phyloP scores from a whole-genome alignment of 495 filamentous ascomycete genomes.

The Aspergillus funiculosus region DNA sequence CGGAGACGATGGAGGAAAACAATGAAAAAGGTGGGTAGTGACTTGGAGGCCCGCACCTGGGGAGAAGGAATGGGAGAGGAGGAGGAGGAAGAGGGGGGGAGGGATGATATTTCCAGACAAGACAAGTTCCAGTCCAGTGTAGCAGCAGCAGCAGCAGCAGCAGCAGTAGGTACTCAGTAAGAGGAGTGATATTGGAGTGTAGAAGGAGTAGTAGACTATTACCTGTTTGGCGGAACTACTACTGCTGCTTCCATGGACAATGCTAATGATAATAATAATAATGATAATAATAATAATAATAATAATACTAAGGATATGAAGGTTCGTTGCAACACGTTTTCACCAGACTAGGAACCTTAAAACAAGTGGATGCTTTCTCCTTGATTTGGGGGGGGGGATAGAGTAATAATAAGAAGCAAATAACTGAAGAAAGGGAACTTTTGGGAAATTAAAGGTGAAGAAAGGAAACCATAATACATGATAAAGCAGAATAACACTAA shows the following conservation, averaged over 20 bases:
- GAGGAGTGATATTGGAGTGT: not conserved
- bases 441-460: conserved; percentile 1
- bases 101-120: too few species aligned
- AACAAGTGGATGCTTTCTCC: conserved; percentile 5
- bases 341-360: conserved; percentile 9
- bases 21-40: conserved; percentile 8
- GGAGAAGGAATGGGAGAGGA: too few species aligned
- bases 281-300: conserved; percentile 5
- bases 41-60: conserved; percentile 1
- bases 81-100: too few species aligned
- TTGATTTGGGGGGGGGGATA: not conserved
- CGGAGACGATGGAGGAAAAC: not conserved
- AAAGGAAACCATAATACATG: not conserved
- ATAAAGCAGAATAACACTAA: conserved; percentile 3
- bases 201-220: conserved; percentile 1
- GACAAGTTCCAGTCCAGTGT: conserved; percentile 1
- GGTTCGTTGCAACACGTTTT: conserved; percentile 10
- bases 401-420: conserved; percentile 3
- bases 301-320: conserved; percentile 8
- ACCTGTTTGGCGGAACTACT: conserved; percentile 7
- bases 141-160: not conserved
- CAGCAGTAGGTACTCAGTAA: conserved; percentile 3
- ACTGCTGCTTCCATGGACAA: too few species aligned
- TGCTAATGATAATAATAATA: conserved; percentile 3
- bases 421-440: not conserved